Evolutionary conservation across 257 asterid species (phyloP).

Genomic region (Fraxinus cuspidata): DNA sequence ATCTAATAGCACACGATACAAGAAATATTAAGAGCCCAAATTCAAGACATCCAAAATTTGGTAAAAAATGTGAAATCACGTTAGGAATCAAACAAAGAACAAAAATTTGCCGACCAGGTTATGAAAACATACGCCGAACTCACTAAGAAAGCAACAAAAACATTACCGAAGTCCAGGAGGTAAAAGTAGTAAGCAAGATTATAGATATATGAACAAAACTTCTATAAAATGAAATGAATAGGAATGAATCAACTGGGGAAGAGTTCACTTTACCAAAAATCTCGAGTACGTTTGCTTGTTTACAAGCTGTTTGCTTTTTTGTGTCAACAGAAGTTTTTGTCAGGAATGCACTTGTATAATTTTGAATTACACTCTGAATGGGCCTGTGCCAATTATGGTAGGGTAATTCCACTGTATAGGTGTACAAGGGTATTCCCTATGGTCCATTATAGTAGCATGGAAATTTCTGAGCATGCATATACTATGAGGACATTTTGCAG

Average conservation of each 20-base stretch:
- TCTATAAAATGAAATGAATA: background rate
- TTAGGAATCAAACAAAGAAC: background rate
- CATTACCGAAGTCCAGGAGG: background rate
- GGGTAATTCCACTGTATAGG: too few relatives aligned
- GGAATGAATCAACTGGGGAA: background rate
- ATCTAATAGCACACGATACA: background rate
- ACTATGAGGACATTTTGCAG: too few relatives aligned
- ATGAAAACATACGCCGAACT: background rate
- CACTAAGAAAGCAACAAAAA: background rate
- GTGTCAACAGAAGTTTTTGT: background rate
- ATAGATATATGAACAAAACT: background rate
- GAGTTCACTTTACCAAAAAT: conserved; percentile 15
- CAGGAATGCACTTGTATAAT: background rate
- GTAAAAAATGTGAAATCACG: background rate
- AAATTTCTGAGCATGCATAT: too few relatives aligned
- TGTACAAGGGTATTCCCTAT: too few relatives aligned
- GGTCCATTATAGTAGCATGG: too few relatives aligned
- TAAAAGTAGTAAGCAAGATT: background rate
- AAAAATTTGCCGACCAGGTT: background rate
- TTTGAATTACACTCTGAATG: too few relatives aligned
- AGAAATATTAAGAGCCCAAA: background rate
- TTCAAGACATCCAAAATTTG: background rate
- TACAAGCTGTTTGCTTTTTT: conserved; percentile 22
- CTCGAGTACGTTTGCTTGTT: background rate
- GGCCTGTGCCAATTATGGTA: too few relatives aligned